Base-by-base conservation (phyloP, 306 rosid species). In the Quercus suber region DNA sequence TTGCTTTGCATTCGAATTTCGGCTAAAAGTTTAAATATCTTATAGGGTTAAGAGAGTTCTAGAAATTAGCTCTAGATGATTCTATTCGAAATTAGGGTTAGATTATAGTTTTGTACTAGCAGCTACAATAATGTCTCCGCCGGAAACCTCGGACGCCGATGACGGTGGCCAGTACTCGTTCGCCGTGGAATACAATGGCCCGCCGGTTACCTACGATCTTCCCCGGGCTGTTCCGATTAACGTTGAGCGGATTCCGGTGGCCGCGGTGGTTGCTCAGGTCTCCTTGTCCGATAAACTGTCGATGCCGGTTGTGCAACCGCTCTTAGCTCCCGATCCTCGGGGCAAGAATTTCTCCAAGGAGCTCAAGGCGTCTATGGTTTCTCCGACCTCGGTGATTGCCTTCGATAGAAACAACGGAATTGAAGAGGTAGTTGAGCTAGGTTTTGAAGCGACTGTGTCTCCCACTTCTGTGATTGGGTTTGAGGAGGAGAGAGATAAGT, bases 251-350 rank as follows among this genome's bases (percentile, higher is more conserved):
- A 88, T 89, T 80, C 96, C 97, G 21, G 90, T 90, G 72, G 92
- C 92, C 15, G 84, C 90, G 0, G 93, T 82, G 51, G 91, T 89
- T 3, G 79, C 85, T 3, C 86, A 89, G 80, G 87, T 90, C 5
- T 58, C 90, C 3, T 41, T 88, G 49, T 65, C 90, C 7, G 86
- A 89, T 57, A 84, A 86, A 14, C 19, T 88, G 55, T 79, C 92
- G 3, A 68, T 93, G 86, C 98, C 99, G 7, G 99, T 96, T 64
- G 99, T 91, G 60, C 98, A 96, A 65, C 93, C 97, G 70, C 86
- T 94, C 15, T 58, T 87, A 1, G 83, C 91, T 6, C 88, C 89
- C 59, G 89, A 84, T 59, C 70, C 81, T 57, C 75, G 83, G 41
- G 57, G 73, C 63, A 89, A 83, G 20, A 77, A 80, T 56, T 87